Conservation (phyloP, 2,329 filamentous ascomycete genomes). For the Thelonectria blattea region DNA sequence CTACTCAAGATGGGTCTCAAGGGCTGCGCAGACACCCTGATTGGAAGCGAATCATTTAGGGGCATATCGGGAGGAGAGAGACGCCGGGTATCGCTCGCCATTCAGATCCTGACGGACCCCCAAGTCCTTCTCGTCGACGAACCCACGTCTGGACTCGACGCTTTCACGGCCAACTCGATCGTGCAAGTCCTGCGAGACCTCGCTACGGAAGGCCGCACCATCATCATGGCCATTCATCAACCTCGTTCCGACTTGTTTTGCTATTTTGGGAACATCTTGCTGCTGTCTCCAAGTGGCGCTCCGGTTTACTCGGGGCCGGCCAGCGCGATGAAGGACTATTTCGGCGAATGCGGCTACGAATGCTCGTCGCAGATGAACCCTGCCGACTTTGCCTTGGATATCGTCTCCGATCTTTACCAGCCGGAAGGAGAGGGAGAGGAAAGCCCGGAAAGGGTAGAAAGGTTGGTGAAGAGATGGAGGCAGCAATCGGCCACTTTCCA, state of each 20-base stretch:
- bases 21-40: constrained; percentile 74
- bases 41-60: constrained; percentile 73
- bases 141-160: constrained; percentile 75
- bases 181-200: constrained; percentile 72
- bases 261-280: constrained; percentile 72
- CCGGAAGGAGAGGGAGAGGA: constrained; percentile 64
- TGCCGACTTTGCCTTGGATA: constrained; percentile 75
- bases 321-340: constrained; percentile 67
- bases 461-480: constrained; percentile 65
- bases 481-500: constrained; percentile 55
- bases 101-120: constrained; percentile 77
- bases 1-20: constrained; percentile 76
- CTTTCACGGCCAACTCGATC: constrained; percentile 77
- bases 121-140: constrained; percentile 74
- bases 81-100: constrained; percentile 74
- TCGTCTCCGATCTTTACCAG: constrained; percentile 76
- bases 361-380: constrained; percentile 74
- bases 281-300: constrained; percentile 71
- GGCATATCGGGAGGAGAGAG: constrained; percentile 81
- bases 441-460: constrained; percentile 65
- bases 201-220: constrained; percentile 72
- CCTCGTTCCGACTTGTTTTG: constrained; percentile 73
- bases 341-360: constrained; percentile 61
- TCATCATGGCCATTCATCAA: constrained; percentile 77
- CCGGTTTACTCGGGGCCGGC: constrained; percentile 70